phyloP scores from a whole-genome alignment of 306 rosid genomes.

The Cucurbita maxima region DNA sequence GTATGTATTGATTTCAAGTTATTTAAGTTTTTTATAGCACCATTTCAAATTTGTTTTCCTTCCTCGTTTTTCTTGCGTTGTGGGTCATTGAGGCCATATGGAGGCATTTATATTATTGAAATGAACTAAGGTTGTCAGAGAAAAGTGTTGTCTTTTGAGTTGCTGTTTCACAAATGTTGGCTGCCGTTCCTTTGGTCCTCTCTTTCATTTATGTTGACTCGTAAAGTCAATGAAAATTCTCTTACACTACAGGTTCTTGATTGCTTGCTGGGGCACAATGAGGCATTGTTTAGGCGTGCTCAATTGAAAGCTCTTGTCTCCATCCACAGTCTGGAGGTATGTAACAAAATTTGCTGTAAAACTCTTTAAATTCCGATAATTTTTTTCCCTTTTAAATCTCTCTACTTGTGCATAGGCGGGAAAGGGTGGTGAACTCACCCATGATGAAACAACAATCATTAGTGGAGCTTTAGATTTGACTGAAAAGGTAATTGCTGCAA shows the following conservation, averaged over 20 bases:
- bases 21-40: not conserved
- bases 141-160: not conserved
- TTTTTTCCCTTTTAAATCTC: not conserved
- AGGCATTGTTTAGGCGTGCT: constrained; percentile 83
- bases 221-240: constrained; percentile 3
- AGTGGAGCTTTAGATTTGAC: constrained; percentile 95
- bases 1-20: not conserved
- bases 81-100: not conserved
- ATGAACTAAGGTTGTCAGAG: not conserved
- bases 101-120: not conserved
- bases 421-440: constrained; percentile 96
- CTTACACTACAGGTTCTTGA: constrained; percentile 56
- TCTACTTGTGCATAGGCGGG: constrained; percentile 44
- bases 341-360: constrained; percentile 1
- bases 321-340: constrained; percentile 85
- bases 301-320: constrained; percentile 87
- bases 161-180: not conserved
- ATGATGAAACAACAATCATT: constrained; percentile 86
- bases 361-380: not conserved
- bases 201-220: not conserved
- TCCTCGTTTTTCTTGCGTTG: not conserved
- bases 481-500: constrained; percentile 45
- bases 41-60: not conserved
- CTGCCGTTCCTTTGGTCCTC: not conserved
- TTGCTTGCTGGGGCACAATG: constrained; percentile 68